A percentile compares a stretch with the other conserved stretches of the same genome.
phyloP scores from a whole-genome alignment of 495 filamentous ascomycete species.

The Lasiosphaeriaceae sp. region DNA sequence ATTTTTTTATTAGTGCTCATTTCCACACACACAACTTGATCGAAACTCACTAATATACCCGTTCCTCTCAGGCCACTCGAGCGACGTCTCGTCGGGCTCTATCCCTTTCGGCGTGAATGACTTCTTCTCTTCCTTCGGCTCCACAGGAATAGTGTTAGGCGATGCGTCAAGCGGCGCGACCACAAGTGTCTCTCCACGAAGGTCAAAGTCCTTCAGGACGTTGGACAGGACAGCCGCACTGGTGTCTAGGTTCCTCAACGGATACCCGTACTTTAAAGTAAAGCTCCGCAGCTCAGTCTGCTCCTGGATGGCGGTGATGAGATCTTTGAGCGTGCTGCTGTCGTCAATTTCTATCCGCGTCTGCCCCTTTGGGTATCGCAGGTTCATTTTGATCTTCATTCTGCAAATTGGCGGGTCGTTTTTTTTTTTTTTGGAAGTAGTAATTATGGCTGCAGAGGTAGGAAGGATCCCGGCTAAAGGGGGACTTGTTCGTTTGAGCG shows the following conservation, averaged over 20 bases:
- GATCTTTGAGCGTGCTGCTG: conserved; percentile 52
- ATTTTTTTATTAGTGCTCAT: conserved; percentile 10
- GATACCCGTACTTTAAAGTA: conserved; percentile 85
- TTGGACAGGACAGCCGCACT: conserved; percentile 28
- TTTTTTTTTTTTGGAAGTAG: neutral
- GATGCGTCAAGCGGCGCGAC: conserved; percentile 41
- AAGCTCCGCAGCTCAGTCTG: conserved; percentile 46
- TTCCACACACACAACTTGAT: too few species aligned
- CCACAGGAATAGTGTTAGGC: neutral
- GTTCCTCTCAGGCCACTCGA: conserved; percentile 29
- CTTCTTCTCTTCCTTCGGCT: conserved; percentile 7
- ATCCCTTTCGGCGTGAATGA: conserved; percentile 29
- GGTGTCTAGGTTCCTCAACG: conserved; percentile 65
- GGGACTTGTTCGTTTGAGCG: too few species aligned
- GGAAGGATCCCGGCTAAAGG: too few species aligned
- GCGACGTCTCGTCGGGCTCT: conserved; percentile 32
- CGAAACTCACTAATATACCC: conserved; percentile 24
- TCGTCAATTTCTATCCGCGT: conserved; percentile 60
- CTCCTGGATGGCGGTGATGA: conserved; percentile 42
- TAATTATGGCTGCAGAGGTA: too few species aligned
- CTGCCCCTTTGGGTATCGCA: conserved; percentile 35
- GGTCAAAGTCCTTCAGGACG: conserved; percentile 51
- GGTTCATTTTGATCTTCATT: conserved; percentile 35
- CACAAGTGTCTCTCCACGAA: conserved; percentile 82
- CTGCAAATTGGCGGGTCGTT: neutral